Conservation (phyloP, 108 stramenopile species). For the Cyclotella atomus region DNA sequence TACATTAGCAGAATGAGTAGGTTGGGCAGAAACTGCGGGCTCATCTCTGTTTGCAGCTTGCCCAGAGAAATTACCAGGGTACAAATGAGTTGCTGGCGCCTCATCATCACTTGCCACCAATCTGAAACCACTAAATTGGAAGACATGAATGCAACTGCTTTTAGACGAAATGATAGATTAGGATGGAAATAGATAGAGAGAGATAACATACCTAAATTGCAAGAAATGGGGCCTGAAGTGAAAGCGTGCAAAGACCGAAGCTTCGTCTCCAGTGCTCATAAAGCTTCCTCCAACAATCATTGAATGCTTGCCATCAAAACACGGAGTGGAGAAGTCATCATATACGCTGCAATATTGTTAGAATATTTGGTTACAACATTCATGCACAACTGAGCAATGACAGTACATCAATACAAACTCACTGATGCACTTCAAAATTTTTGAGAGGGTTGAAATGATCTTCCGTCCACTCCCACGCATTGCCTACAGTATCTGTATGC, state of each 20-base stretch:
- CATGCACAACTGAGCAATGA: background rate
- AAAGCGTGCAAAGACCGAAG: conserved; percentile 91
- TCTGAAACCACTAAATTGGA: conserved; percentile 93
- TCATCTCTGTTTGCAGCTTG: conserved; percentile 64
- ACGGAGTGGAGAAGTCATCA: conserved; percentile 95
- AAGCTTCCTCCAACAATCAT: conserved; percentile 95
- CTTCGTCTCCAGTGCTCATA: conserved; percentile 92
- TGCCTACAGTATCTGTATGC: conserved; percentile 86
- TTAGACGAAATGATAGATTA: too few relatives aligned
- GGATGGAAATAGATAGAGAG: too few relatives aligned
- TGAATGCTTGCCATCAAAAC: conserved; percentile 95
- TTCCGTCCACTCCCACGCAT: conserved; percentile 97
- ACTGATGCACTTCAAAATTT: conserved; percentile 86
- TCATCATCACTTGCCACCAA: conserved; percentile 79
- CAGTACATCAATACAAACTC: background rate
- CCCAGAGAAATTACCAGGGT: conserved; percentile 73
- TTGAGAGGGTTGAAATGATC: conserved; percentile 92
- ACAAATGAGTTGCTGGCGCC: conserved; percentile 79
- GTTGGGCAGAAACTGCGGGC: conserved; percentile 1
- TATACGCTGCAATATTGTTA: conserved; percentile 46
- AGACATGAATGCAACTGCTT: too few relatives aligned
- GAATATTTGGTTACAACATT: background rate
- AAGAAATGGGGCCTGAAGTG: conserved; percentile 96
- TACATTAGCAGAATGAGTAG: conserved; percentile 43
- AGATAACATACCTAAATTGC: too few relatives aligned